Base-by-base conservation (phyloP, 108 stramenopile species). In the Discostella stelligeroides region DNA sequence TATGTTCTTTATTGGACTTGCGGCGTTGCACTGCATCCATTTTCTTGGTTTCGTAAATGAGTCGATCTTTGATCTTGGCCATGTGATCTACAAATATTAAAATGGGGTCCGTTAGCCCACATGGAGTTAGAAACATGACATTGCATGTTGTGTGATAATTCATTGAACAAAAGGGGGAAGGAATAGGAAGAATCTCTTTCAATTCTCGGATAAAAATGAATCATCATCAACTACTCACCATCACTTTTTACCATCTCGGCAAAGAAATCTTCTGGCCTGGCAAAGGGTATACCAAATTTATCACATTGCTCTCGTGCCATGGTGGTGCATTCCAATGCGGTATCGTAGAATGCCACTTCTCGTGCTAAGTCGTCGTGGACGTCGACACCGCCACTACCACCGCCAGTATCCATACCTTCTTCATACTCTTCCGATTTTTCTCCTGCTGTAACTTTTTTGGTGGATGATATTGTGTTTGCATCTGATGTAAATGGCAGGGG, bases 211-310 rank as follows among this genome's bases (percentile, higher is more conserved):
- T n/a, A 54, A 9, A 13, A 60, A 29, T 41, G 2, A 70, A 77
- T 15, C 34, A 37, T 41, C 7, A 12, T 37, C 41, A 1, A 29
- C n/a, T 50, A 92, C 95, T 69, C 80, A 95, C 96, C 98, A 92
- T 99, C 99, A 10, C 85, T 95, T 77, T 99, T 99, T 60, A 98
- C 86, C 97, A 98, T 98, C 75, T 99, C 98, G 14, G 97, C 98
- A 81, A 99, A 97, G 74, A 95, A 99, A 68, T 99, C 99, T 15
- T 89, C 92, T 0, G 98, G 98, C 27, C 99, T 81, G 18, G 85
- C 79, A 69, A 96, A 93, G 0, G 89, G 89, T 70, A 95, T 88
- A 1, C 66, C 75, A 23, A 63, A 69, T 18, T 83, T 48, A 38
- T 85, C 60, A 68, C 90, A 95, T 37, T 80, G 58, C 23, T 30